Percentiles rank a stretch among this genome's conserved stretches.
Conservation (phyloP, 2,329 filamentous ascomycete species). For the Aspergillus brasiliensis region DNA sequence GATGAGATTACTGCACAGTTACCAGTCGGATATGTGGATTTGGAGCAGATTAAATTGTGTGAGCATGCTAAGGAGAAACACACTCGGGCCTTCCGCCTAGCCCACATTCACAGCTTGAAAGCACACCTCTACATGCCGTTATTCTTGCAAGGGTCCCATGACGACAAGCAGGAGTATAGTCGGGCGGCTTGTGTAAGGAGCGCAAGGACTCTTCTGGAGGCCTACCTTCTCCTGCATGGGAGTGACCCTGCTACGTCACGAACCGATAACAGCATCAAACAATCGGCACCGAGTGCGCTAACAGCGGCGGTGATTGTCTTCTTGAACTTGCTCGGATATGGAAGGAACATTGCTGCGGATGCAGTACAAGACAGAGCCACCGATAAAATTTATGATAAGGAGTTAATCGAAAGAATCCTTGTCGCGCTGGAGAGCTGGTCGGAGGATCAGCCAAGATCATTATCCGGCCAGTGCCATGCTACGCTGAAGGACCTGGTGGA, state of each 20-base stretch:
- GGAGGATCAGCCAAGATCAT: not conserved
- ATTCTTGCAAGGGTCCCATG: not conserved
- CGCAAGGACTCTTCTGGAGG: not conserved
- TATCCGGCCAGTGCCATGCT: not conserved
- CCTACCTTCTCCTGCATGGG: not conserved
- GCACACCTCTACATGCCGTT: not conserved
- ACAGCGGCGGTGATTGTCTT: not conserved
- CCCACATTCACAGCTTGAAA: not conserved
- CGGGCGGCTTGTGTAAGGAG: not conserved
- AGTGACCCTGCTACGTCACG: not conserved
- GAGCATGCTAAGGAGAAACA: not conserved
- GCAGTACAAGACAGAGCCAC: not conserved
- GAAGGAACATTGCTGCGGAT: not conserved
- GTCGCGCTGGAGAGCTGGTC: not conserved
- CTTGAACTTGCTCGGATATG: not conserved
- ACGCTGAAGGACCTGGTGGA: not conserved
- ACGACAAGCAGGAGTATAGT: not conserved
- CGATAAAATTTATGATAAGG: not conserved
- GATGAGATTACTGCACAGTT: not conserved
- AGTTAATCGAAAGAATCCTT: not conserved
- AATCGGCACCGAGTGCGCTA: not conserved
- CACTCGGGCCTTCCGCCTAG: not conserved
- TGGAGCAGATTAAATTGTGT: not conserved
- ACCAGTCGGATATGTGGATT: not conserved
- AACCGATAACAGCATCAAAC: not conserved